These are phyloP conservation scores for Mycena galericulata DNA, from an alignment of 768 basidiomycete species.

Conservation along the genomic window DNA sequence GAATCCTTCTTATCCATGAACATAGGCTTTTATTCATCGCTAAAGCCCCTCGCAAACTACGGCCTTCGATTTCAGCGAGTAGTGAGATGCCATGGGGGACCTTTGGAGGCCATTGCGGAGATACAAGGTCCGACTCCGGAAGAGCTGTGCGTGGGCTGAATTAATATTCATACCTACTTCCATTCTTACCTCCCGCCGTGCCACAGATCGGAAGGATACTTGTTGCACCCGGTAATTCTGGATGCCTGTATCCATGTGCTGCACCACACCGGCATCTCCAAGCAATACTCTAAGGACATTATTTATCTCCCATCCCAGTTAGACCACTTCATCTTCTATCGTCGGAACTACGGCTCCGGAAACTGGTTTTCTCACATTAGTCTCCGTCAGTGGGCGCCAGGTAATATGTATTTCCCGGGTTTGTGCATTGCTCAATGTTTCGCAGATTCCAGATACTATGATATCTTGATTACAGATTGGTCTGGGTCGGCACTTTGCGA, in stretches of 20 bases:
- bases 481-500: conserved; percentile 2
- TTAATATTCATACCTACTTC: neutral
- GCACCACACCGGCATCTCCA: conserved; percentile 10
- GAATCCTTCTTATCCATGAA: neutral
- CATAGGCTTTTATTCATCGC: conserved; percentile 19
- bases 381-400: conserved; percentile 10
- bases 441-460: conserved; percentile 10
- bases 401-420: neutral
- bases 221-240: conserved; percentile 8
- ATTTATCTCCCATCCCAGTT: conserved; percentile 20
- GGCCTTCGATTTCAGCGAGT: conserved; percentile 11
- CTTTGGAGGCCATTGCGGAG: conserved; percentile 15
- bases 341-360: neutral
- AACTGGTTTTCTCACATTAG: conserved; percentile 21
- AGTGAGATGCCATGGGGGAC: conserved; percentile 18
- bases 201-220: neutral
- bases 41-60: conserved; percentile 20
- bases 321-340: conserved; percentile 10
- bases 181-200: neutral
- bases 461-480: conserved; percentile 9
- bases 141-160: conserved; percentile 2
- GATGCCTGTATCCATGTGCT: conserved; percentile 15
- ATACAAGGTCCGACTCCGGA: neutral
- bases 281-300: neutral
- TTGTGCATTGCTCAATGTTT: neutral